These are phyloP conservation scores for Neurospora discreta DNA, from an alignment of 495 filamentous ascomycete species.

Conservation along the genomic window DNA sequence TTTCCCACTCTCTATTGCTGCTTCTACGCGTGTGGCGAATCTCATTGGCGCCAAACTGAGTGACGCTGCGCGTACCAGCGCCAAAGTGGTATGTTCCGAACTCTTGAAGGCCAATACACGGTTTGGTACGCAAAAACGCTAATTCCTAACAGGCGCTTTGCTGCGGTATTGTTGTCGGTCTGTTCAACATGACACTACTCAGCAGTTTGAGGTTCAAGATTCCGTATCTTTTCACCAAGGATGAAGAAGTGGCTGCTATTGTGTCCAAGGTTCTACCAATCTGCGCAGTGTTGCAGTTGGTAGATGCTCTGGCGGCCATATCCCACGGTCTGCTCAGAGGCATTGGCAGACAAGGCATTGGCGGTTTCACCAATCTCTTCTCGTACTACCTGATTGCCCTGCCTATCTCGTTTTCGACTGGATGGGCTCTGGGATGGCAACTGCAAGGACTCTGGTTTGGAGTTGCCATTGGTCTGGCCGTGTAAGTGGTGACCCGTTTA, in stretches of 20 bases:
- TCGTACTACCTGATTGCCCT: constrained; percentile 72
- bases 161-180: constrained; percentile 43
- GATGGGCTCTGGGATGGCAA: constrained; percentile 57
- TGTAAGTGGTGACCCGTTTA: constrained; percentile 19
- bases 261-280: constrained; percentile 58
- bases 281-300: constrained; percentile 67
- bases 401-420: constrained; percentile 61
- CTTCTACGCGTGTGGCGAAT: constrained; percentile 45
- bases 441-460: constrained; percentile 65
- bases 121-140: background rate
- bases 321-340: constrained; percentile 70
- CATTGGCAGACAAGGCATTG: constrained; percentile 64
- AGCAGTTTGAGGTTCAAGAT: constrained; percentile 42
- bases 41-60: constrained; percentile 50
- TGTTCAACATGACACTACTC: constrained; percentile 58
- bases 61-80: constrained; percentile 49
- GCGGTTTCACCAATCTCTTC: constrained; percentile 64
- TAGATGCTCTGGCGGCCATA: constrained; percentile 61
- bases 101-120: background rate
- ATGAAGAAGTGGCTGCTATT: constrained; percentile 57
- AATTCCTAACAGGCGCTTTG: constrained; percentile 13
- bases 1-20: constrained; percentile 44
- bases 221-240: constrained; percentile 61
- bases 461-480: constrained; percentile 48
- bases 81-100: constrained; percentile 41